These are phyloP conservation scores for Ceriops tagal DNA, from an alignment of 345 rosid species.

Conservation along the genomic window DNA sequence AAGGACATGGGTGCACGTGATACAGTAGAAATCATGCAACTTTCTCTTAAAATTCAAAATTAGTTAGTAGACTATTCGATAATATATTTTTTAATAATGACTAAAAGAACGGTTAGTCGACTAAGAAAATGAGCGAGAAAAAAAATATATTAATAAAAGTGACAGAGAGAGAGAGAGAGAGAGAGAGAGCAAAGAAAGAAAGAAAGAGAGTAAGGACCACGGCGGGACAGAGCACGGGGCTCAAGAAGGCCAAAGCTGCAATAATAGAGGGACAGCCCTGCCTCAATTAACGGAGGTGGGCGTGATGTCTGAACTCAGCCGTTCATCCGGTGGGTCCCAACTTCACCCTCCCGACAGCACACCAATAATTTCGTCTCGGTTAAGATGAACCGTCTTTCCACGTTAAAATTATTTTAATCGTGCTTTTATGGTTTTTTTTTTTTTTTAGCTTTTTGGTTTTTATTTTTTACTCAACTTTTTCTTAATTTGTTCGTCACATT, in stretches of 20 bases:
- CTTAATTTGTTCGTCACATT: too few relatives aligned
- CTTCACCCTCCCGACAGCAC: background rate
- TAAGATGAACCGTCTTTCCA: too few relatives aligned
- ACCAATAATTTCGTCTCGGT: background rate
- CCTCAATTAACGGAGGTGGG: slow-evolving; percentile 1
- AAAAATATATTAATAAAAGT: background rate
- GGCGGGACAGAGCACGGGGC: slow-evolving; percentile 4
- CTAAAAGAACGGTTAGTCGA: too few relatives aligned
- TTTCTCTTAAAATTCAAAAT: background rate
- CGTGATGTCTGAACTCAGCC: background rate
- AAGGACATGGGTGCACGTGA: background rate
- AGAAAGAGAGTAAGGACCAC: slow-evolving; percentile 1
- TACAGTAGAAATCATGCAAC: background rate
- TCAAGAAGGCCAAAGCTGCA: background rate
- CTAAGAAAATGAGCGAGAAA: too few relatives aligned
- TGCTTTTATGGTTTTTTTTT: too few relatives aligned
- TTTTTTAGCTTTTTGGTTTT: too few relatives aligned
- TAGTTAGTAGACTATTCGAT: too few relatives aligned
- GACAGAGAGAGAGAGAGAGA: background rate
- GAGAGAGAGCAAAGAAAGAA: background rate
- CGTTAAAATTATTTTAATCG: too few relatives aligned
- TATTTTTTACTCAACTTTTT: too few relatives aligned
- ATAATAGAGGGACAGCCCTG: background rate
- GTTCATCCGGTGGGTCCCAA: background rate
- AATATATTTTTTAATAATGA: too few relatives aligned